Evolutionary conservation across 345 rosid species (phyloP).

Genomic region (Populus simonii): DNA sequence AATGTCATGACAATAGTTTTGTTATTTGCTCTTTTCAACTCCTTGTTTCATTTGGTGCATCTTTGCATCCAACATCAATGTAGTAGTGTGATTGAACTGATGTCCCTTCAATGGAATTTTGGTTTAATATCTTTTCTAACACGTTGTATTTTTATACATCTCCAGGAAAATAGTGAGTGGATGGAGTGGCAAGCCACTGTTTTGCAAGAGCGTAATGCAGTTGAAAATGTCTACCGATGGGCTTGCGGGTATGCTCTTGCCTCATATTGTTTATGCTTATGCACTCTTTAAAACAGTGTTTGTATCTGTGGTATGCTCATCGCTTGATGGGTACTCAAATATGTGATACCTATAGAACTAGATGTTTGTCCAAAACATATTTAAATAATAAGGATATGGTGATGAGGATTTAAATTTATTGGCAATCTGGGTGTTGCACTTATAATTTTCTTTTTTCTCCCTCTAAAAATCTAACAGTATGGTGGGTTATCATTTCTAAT

Average conservation of each 20-base stretch:
- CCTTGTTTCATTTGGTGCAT: neutral
- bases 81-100: neutral
- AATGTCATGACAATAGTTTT: neutral
- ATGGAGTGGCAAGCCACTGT: constrained; percentile 70
- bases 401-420: neutral
- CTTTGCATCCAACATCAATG: neutral
- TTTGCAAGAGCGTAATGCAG: constrained; percentile 75
- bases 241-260: constrained; percentile 73
- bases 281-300: neutral
- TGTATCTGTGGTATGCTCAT: neutral
- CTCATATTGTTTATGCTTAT: constrained; percentile 12
- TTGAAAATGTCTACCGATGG: constrained; percentile 95
- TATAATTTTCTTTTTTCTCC: neutral
- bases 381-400: neutral
- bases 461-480: neutral
- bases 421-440: neutral
- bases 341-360: neutral
- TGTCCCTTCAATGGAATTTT: neutral
- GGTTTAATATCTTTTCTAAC: constrained; percentile 6
- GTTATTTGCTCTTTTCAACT: neutral
- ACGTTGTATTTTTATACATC: constrained; percentile 13
- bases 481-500: neutral
- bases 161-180: constrained; percentile 81
- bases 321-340: neutral
- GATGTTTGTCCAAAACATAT: neutral